Evolutionary conservation across 1,139 yeast genomes (phyloP).

Genomic region (Yamadazyma aaseri): DNA sequence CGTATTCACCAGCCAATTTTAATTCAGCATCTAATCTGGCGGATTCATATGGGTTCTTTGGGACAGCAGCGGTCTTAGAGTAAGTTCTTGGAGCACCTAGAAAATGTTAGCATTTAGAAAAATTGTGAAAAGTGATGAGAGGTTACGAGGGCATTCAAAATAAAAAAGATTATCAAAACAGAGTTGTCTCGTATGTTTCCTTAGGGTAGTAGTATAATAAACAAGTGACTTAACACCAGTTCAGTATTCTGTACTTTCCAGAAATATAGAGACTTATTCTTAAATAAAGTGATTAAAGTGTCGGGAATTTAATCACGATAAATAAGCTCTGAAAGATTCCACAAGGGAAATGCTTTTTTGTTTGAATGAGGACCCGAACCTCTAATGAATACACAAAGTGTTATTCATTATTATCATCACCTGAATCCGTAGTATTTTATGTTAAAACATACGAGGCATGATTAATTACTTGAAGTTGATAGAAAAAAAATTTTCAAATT

Average conservation of each 20-base stretch:
- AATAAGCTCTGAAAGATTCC: slow-evolving; percentile 26
- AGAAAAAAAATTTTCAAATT: slow-evolving; percentile 16
- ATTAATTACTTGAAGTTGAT: slow-evolving; percentile 20
- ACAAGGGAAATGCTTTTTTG: background rate
- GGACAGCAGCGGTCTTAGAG: slow-evolving; percentile 99
- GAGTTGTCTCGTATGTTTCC: slow-evolving; percentile 5
- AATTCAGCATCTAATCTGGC: slow-evolving; percentile 99
- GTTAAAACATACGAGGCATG: slow-evolving; percentile 56
- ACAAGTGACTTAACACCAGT: background rate
- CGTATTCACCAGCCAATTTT: slow-evolving; percentile 99
- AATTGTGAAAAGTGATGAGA: slow-evolving; percentile 3
- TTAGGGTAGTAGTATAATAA: background rate
- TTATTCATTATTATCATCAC: slow-evolving; percentile 1
- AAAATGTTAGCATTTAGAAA: slow-evolving; percentile 13
- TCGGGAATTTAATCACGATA: slow-evolving; percentile 76
- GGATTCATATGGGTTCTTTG: slow-evolving; percentile 98
- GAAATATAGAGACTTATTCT: slow-evolving; percentile 14
- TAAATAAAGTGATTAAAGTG: slow-evolving; percentile 65
- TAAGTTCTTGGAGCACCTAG: slow-evolving; percentile 96
- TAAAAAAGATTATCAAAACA: slow-evolving; percentile 3
- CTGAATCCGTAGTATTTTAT: slow-evolving; percentile 2
- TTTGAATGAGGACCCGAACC: slow-evolving; percentile 72
- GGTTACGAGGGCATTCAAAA: too few relatives aligned
- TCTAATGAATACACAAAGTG: slow-evolving; percentile 22
- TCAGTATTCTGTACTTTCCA: background rate